A percentile compares a stretch with the other conserved stretches of the same genome.
Evolutionary conservation across 176 grass and related monocot genomes (phyloP).

Genomic region (Ananas comosus): DNA sequence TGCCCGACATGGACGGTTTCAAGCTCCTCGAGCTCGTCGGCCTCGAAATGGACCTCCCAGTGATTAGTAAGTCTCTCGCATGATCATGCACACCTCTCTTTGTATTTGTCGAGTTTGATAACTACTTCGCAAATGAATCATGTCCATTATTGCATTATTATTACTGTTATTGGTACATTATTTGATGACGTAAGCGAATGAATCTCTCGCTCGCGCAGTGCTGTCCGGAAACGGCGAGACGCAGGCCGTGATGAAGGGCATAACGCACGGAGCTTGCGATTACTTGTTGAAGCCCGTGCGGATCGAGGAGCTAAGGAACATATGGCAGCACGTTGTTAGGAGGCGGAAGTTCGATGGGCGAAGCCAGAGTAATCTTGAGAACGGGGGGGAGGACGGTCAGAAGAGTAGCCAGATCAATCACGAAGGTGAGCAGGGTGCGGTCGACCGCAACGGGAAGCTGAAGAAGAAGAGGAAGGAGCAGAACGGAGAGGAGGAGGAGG

Average conservation of each 20-base stretch:
- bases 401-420: neutral
- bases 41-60: conserved; percentile 70
- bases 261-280: conserved; percentile 35
- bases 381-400: neutral
- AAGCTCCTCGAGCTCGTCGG: conserved; percentile 42
- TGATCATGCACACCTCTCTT: neutral
- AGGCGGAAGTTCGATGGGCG: conserved; percentile 3
- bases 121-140: neutral
- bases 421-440: neutral
- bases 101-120: neutral
- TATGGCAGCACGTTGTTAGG: conserved; percentile 49
- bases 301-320: conserved; percentile 31
- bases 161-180: neutral
- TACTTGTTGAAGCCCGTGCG: conserved; percentile 51
- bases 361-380: neutral
- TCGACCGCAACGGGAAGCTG: conserved; percentile 2
- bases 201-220: conserved; percentile 29
- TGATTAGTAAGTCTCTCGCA: conserved; percentile 42
- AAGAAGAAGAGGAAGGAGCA: conserved; percentile 29
- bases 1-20: conserved; percentile 65
- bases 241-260: conserved; percentile 34
- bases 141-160: neutral
- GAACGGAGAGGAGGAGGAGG: conserved; percentile 6
- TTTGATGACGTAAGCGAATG: neutral
- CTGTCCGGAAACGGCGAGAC: conserved; percentile 33